A percentile compares a stretch with the other conserved stretches of the same genome.
Evolutionary conservation across 1,139 yeast genomes (phyloP).

Genomic region (Saccharomyces hybrid): DNA sequence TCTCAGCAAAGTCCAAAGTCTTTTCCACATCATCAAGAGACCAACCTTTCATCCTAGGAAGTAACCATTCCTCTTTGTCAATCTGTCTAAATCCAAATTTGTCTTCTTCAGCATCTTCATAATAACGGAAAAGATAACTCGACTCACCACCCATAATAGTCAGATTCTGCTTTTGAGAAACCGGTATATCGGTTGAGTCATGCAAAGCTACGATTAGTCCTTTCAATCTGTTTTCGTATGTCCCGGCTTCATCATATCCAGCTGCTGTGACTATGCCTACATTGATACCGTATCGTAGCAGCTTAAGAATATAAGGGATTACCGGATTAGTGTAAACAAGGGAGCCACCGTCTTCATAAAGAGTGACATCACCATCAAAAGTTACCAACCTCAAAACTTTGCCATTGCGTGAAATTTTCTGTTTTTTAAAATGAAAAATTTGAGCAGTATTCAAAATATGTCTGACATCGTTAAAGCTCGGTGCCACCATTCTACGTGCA

Average conservation of each 20-base stretch:
- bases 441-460: conserved; percentile 80
- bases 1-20: conserved; percentile 64
- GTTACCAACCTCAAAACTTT: conserved; percentile 59
- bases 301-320: conserved; percentile 47
- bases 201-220: conserved; percentile 68
- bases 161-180: conserved; percentile 53
- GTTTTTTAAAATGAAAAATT: conserved; percentile 48
- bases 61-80: conserved; percentile 64
- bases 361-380: conserved; percentile 94
- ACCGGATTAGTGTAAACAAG: conserved; percentile 55
- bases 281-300: conserved; percentile 52
- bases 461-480: conserved; percentile 88
- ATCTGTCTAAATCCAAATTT: conserved; percentile 45
- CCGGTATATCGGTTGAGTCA: conserved; percentile 37
- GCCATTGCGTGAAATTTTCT: conserved; percentile 18
- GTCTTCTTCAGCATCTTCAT: conserved; percentile 31
- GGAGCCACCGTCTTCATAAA: conserved; percentile 85
- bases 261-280: conserved; percentile 97
- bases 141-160: conserved; percentile 96
- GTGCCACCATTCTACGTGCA: conserved; percentile 79
- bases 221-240: conserved; percentile 62
- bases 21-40: conserved; percentile 47
- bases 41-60: conserved; percentile 69
- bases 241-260: conserved; percentile 83
- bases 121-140: conserved; percentile 69